A percentile compares a stretch with the other conserved stretches of the same genome.
Conservation (phyloP, 2,329 filamentous ascomycete genomes). For the Fusarium chlamydosporum region DNA sequence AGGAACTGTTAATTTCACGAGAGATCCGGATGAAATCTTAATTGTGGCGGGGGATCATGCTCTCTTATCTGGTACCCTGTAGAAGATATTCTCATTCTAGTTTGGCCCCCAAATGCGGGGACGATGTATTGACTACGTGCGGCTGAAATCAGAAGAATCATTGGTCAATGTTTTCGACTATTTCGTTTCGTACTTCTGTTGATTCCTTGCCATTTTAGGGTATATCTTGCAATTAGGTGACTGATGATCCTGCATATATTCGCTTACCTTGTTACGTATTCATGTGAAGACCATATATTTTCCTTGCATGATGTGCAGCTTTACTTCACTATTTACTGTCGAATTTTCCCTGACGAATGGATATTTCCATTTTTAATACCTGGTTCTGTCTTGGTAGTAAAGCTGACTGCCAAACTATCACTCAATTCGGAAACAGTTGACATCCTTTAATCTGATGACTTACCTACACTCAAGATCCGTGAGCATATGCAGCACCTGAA, state of each 20-base stretch:
- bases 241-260: neutral
- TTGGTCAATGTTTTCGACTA: neutral
- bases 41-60: too few species aligned
- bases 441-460: too few species aligned
- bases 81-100: neutral
- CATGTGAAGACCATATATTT: neutral
- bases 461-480: too few species aligned
- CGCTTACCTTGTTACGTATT: neutral
- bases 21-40: too few species aligned
- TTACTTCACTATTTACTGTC: too few species aligned
- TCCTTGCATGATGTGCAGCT: too few species aligned
- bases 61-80: neutral
- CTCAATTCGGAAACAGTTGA: too few species aligned
- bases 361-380: too few species aligned
- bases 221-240: slow-evolving; percentile 2
- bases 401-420: too few species aligned
- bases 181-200: slow-evolving; percentile 1
- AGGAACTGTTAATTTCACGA: too few species aligned
- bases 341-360: too few species aligned
- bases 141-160: neutral
- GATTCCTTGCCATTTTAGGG: slow-evolving; percentile 4
- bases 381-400: too few species aligned
- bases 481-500: neutral
- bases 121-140: neutral
- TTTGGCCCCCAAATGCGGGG: neutral